Base-by-base conservation (phyloP, 2,329 filamentous ascomycete species). In the Colletotrichum godetiae region DNA sequence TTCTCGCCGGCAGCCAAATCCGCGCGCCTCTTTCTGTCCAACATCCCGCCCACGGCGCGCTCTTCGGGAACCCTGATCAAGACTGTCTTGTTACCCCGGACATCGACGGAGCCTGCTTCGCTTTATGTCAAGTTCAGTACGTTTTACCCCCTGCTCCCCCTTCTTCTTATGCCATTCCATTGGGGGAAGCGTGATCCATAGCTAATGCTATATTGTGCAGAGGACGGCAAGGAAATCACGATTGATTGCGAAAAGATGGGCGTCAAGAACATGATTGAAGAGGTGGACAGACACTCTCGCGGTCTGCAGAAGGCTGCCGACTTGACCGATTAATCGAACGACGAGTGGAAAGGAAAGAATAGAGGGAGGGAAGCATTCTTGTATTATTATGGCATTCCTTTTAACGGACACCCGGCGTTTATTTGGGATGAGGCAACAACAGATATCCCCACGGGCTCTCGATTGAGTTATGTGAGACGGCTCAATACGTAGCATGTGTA, bases 181-280 rank as follows among this genome's bases (percentile, higher is more conserved):
- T 2, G 5, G 58, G 31, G 4, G 6, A 11, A 27, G 27, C n/a
- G 19, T 15, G 2, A 35, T 59, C 4, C 10, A 13, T 24, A 11
- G 62, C 65, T 61, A 52, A 57, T 81, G 97, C n/a, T n/a, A n/a
- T n/a, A n/a, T n/a, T 27, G 31, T 62, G 68, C 81, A 97, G 94
- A 98, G 88, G 97, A 98, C 80, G 97, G 97, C 78, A 97, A 96
- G 85, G 92, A 97, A 79, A 90, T 98, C 86, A 91, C 91, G 42
- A 89, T 98, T 52, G 92, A 98, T 80, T 89, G 94, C 76, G 92
- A 94, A 77, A 93, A 92, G 82, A 87, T 95, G 84, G 93, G 92
- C 77, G 95, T 98, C 80, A 94, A 94, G 81, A 93, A 95, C 79
- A 90, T 98, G 24, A 88, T 96, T 71, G 94, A 95, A 82, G 95